Evolutionary conservation across 2,329 filamentous ascomycete genomes (phyloP), one percentile per base, ranked within the genome.

Genomic region (Orbilia brochopaga): DNA sequence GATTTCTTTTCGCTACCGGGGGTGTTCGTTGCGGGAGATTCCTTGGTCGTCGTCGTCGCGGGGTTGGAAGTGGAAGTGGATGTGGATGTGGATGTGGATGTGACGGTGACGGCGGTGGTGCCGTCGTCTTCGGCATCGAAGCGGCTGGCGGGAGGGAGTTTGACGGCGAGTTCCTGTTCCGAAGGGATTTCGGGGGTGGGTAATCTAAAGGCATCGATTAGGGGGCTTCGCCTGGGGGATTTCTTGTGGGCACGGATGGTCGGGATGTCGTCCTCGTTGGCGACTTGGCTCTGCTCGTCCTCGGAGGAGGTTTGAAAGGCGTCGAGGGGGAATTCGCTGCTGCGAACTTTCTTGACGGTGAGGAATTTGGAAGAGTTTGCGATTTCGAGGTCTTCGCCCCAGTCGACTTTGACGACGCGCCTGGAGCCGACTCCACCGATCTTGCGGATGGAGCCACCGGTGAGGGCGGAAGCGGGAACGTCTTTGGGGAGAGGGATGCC

Each of bases 361-460:
- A 77, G 51, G 60, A 73, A 73, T 63, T 75, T 75, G 32, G 75
- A 74, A 17, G 55, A 64, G 30, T 62, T 62, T 2, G 74, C 65
- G 13, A 77, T 65, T 58, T 76, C 76, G 54, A 93, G 80, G 76
- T 93, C 90, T 75, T 92, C 89, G 73, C 87, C 88, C 88, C 90
- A 93, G 78, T 93, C 90, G 76, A 92, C 89, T 74, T 90, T 87
- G 69, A 90, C 86, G 44, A 88, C 86, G 77, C 86, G 89, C 77
- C 87, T 88, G 19, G 89, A 83, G 77, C 88, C 91, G 75, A 86
- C 85, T 69, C 87, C 87, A 55, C 92, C 92, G 35, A 97, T 83
- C 75, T 92, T 85, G 81, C 95, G 96, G 78, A 97, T 97, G 8
- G 92, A 93, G 58, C 94, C 94, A 59, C 93, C 93, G 79, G 94